Evolutionary conservation across 169 alveolate species (phyloP).

Genomic region (Eimeria sp.): DNA sequence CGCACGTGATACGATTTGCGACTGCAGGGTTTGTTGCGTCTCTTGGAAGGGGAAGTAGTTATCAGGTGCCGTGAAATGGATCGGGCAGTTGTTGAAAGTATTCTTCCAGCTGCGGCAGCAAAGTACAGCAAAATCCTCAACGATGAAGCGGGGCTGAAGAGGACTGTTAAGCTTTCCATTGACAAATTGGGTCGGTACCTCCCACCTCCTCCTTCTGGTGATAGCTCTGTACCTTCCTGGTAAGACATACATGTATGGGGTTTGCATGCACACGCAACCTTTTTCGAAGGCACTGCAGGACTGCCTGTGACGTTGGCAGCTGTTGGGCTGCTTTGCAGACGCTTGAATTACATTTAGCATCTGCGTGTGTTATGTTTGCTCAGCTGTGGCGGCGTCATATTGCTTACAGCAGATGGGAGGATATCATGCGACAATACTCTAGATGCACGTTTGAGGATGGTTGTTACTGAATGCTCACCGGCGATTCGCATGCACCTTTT

Average conservation of each 20-base stretch:
- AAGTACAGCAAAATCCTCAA: slow-evolving; percentile 88
- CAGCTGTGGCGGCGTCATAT: slow-evolving; percentile 89
- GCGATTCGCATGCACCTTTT: slow-evolving; percentile 74
- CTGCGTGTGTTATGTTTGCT: not conserved
- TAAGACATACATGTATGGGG: slow-evolving; percentile 18
- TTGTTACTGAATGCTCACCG: slow-evolving; percentile 81
- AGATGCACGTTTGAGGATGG: slow-evolving; percentile 80
- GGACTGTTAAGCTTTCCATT: slow-evolving; percentile 87
- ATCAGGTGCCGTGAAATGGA: slow-evolving; percentile 94
- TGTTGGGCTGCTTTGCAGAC: not conserved
- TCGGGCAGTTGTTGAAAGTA: slow-evolving; percentile 89
- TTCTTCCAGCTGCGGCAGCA: slow-evolving; percentile 86
- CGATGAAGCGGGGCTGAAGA: slow-evolving; percentile 87
- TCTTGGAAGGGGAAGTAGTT: slow-evolving; percentile 91
- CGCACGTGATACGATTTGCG: slow-evolving; percentile 57
- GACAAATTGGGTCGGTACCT: slow-evolving; percentile 88
- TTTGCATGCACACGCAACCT: not conserved
- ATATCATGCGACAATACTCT: slow-evolving; percentile 88
- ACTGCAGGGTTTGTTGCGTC: slow-evolving; percentile 86
- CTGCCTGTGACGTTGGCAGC: not conserved
- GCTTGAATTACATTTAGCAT: not conserved
- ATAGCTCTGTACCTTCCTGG: slow-evolving; percentile 87
- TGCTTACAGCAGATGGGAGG: slow-evolving; percentile 85
- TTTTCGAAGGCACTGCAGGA: not conserved
- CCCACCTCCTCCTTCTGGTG: slow-evolving; percentile 90